phyloP scores from a whole-genome alignment of 805 yeast species.

The Candida sithepensis region DNA sequence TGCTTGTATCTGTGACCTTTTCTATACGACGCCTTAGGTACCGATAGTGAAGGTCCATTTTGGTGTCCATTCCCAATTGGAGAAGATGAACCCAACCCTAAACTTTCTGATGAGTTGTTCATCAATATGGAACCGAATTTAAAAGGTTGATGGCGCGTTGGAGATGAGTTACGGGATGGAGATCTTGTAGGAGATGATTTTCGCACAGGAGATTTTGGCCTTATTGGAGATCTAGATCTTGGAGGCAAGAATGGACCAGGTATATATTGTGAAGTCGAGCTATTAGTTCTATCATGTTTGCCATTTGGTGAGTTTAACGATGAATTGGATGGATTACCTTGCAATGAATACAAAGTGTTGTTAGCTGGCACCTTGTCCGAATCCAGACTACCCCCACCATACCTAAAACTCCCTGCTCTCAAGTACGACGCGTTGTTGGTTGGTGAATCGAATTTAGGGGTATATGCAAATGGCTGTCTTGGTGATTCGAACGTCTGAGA shows the following conservation, averaged over 20 bases:
- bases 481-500: slow-evolving; percentile 1
- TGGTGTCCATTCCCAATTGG: not conserved
- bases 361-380: not conserved
- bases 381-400: slow-evolving; percentile 5
- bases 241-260: slow-evolving; percentile 22
- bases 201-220: slow-evolving; percentile 26
- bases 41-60: slow-evolving; percentile 5
- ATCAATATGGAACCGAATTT: slow-evolving; percentile 54
- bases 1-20: slow-evolving; percentile 95
- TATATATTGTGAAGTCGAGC: slow-evolving; percentile 18
- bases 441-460: not conserved
- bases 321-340: slow-evolving; percentile 14
- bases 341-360: slow-evolving; percentile 13
- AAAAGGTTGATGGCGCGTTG: slow-evolving; percentile 47
- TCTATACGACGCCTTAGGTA: slow-evolving; percentile 62
- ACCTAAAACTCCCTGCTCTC: not conserved
- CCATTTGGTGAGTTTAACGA: slow-evolving; percentile 9
- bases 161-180: slow-evolving; percentile 30
- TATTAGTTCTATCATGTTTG: slow-evolving; percentile 15
- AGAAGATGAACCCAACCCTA: slow-evolving; percentile 6
- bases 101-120: slow-evolving; percentile 22
- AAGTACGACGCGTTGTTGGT: not conserved
- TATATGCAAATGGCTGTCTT: not conserved
- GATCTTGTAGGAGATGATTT: slow-evolving; percentile 28
- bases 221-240: slow-evolving; percentile 23